phyloP scores from a whole-genome alignment of 441 rosid genomes.

The Adansonia grandidieri region DNA sequence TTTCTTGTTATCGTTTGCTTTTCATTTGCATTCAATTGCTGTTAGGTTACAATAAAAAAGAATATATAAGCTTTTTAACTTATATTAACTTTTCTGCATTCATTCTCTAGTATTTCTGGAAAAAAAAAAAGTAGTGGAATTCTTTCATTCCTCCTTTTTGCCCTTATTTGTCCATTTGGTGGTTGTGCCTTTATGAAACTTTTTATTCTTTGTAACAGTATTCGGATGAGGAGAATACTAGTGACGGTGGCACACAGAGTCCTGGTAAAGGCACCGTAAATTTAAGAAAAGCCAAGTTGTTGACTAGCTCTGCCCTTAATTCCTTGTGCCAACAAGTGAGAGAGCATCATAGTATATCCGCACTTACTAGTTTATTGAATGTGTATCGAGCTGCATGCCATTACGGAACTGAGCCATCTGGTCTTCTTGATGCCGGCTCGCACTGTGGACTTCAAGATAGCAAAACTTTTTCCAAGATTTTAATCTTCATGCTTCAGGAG shows the following conservation, averaged over 20 bases:
- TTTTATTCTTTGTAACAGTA: slow-evolving; percentile 40
- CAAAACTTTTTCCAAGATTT: slow-evolving; percentile 53
- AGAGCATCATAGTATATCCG: slow-evolving; percentile 58
- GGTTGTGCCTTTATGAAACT: slow-evolving; percentile 9
- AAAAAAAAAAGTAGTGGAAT: background rate
- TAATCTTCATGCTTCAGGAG: slow-evolving; percentile 66
- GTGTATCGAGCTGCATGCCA: slow-evolving; percentile 85
- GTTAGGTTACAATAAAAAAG: background rate
- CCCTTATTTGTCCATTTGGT: slow-evolving; percentile 13
- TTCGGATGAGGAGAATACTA: slow-evolving; percentile 53
- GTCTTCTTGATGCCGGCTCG: slow-evolving; percentile 27
- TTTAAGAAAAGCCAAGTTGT: slow-evolving; percentile 35
- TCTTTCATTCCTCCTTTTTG: slow-evolving; percentile 19
- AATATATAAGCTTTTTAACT: background rate
- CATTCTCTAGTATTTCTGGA: slow-evolving; percentile 5
- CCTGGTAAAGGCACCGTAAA: slow-evolving; percentile 41
- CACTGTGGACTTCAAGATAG: slow-evolving; percentile 43
- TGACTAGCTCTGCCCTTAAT: slow-evolving; percentile 52
- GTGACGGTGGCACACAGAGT: slow-evolving; percentile 42
- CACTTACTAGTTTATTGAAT: slow-evolving; percentile 63
- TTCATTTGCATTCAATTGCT: slow-evolving; percentile 5
- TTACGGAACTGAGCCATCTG: slow-evolving; percentile 61
- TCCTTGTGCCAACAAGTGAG: slow-evolving; percentile 50
- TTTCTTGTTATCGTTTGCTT: background rate
- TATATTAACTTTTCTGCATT: background rate